phyloP scores from a whole-genome alignment of 1,139 yeast species.

The Debaryomyces singareniensis region DNA sequence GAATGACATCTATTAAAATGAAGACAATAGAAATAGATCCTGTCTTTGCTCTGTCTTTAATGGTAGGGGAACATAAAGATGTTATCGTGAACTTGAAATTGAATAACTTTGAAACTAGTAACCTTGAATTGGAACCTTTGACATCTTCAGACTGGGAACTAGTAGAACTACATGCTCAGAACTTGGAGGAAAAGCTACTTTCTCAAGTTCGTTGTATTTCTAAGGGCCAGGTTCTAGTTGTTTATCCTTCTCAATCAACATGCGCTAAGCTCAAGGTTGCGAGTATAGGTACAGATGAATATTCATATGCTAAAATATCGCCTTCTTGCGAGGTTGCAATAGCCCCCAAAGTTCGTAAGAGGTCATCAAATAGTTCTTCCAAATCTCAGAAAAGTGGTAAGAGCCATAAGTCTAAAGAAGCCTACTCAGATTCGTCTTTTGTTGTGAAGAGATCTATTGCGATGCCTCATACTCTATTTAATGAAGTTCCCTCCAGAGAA shows the following conservation, averaged over 20 bases:
- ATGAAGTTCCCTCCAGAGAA: conserved; percentile 14
- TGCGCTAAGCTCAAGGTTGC: conserved; percentile 60
- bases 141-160: conserved; percentile 86
- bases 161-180: conserved; percentile 75
- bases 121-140: conserved; percentile 72
- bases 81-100: conserved; percentile 39
- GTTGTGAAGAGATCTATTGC: conserved; percentile 50
- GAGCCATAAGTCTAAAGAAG: conserved; percentile 23
- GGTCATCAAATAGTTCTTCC: conserved; percentile 16
- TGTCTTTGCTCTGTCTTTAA: conserved; percentile 41
- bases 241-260: conserved; percentile 64
- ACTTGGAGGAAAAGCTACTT: conserved; percentile 67
- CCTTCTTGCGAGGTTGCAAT: conserved; percentile 77
- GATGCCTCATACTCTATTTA: conserved; percentile 42
- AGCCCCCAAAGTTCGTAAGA: conserved; percentile 63
- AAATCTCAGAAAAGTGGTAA: conserved; percentile 19
- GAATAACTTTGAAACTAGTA: conserved; percentile 45
- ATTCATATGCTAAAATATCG: conserved; percentile 51
- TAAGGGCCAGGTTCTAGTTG: conserved; percentile 53
- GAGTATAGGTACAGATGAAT: conserved; percentile 48
- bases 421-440: conserved; percentile 21
- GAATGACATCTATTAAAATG: conserved; percentile 40
- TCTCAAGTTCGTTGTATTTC: conserved; percentile 79
- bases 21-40: conserved; percentile 35
- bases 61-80: conserved; percentile 34